phyloP scores from a whole-genome alignment of 768 basidiomycete species.

The Serendipita sp. region DNA sequence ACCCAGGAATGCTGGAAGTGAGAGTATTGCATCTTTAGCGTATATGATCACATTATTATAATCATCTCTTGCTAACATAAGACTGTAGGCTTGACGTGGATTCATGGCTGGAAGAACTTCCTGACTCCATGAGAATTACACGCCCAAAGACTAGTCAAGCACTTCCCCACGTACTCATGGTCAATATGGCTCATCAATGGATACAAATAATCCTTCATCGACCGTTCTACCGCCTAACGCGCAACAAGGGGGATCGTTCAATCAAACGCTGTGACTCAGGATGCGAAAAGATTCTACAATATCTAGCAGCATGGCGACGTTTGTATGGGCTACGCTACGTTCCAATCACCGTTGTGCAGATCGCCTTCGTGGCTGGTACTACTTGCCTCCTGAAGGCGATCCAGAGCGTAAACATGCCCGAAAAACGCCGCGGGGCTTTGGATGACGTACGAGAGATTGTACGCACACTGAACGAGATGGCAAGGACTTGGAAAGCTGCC shows the following conservation, averaged over 20 bases:
- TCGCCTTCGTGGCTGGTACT: constrained; percentile 43
- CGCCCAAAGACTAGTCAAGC: constrained; percentile 30
- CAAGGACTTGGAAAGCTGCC: constrained; percentile 38
- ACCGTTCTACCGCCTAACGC: constrained; percentile 24
- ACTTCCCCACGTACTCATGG: constrained; percentile 37
- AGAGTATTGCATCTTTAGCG: neutral
- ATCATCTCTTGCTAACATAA: neutral
- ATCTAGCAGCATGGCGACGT: constrained; percentile 31
- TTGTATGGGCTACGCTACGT: constrained; percentile 41
- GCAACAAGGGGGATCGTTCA: constrained; percentile 25
- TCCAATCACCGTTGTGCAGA: constrained; percentile 42
- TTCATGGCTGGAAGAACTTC: neutral
- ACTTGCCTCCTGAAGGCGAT: constrained; percentile 39
- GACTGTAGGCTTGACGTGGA: neutral
- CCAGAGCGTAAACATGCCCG: constrained; percentile 30
- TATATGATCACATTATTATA: neutral
- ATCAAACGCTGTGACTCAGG: constrained; percentile 35
- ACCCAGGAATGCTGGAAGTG: constrained; percentile 1
- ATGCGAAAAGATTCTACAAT: constrained; percentile 39
- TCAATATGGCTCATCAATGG: constrained; percentile 44
- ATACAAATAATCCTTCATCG: constrained; percentile 43
- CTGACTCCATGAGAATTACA: constrained; percentile 18
- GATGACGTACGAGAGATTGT: constrained; percentile 32
- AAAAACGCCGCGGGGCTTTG: constrained; percentile 28
- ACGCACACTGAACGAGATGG: constrained; percentile 36